Evolutionary conservation across 1,284 basidiomycete genomes (phyloP), one percentile per base, ranked within the genome.

Genomic region (Neonothopanus nambi): DNA sequence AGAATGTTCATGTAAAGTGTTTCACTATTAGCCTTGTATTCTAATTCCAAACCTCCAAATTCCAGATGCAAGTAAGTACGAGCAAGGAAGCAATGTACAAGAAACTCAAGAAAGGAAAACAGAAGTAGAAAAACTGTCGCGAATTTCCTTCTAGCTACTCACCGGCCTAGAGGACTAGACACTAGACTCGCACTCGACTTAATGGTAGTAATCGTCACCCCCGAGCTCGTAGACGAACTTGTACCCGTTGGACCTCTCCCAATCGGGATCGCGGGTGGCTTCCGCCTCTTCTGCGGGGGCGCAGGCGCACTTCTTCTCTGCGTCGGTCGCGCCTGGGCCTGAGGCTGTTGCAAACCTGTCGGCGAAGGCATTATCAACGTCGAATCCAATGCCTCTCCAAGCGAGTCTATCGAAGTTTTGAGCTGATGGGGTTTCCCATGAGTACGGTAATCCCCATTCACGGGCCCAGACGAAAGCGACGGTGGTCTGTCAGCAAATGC

Each of bases 191-290:
- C 21, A 40, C 46, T 48, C 26, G 45, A 43, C 47, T 52, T 57
- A 18, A 57, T 57, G 11, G 55, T 28, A 3, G 55, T 51, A 28
- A 57, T 49, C 20, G 51, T 52, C 45, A 58, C 56, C 17, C 62
- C 61, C 13, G 23, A 18, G 13, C 24, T n/a, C 21, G 28, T 33
- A 8, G 12, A 17, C 28, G 33, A 20, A 21, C 30, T 18, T 8
- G 20, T 1, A 3, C 50, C 50, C 15, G 20, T 13, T 24, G 15
- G 24, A 17, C 43, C 43, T 17, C 15, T 45, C 21, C 52, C 48
- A 36, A 60, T 56, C 30, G 68, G 67, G 6, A 68, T 59, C 12
- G 68, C 66, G 17, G 68, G 68, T 2, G 68, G 66, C 47, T 67
- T 70, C 23, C 67, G 61, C 49, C 68, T 58, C 48, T 61, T 61